A percentile compares a stretch with the other conserved stretches of the same genome.
These are phyloP conservation scores for Globisporangium nunn DNA, from an alignment of 352 stramenopile genomes.

Conservation along the genomic window DNA sequence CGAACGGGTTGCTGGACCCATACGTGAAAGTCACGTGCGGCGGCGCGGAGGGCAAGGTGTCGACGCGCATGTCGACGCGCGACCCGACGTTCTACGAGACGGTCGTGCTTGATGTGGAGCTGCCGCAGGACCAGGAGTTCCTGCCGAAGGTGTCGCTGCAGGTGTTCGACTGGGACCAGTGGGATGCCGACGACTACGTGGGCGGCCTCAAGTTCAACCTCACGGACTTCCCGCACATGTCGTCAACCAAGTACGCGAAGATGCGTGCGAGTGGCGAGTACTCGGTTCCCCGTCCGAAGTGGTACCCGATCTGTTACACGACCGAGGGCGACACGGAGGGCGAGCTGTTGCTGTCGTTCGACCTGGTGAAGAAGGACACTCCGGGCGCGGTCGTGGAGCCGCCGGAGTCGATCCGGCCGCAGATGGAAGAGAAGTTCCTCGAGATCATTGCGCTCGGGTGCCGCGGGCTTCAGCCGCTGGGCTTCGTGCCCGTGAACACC, in stretches of 20 bases:
- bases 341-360: constrained; percentile 72
- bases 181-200: constrained; percentile 67
- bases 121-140: constrained; percentile 58
- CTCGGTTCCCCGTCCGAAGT: constrained; percentile 48
- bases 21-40: constrained; percentile 85
- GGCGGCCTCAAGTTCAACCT: constrained; percentile 52
- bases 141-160: constrained; percentile 68
- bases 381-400: constrained; percentile 49
- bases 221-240: constrained; percentile 49
- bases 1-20: constrained; percentile 68
- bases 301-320: constrained; percentile 62
- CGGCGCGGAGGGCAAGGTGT: constrained; percentile 57
- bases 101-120: constrained; percentile 59
- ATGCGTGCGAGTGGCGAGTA: constrained; percentile 42
- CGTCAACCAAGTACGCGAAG: constrained; percentile 49
- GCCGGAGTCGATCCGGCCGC: constrained; percentile 50
- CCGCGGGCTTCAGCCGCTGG: constrained; percentile 64
- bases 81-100: constrained; percentile 86
- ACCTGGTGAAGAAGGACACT: constrained; percentile 63
- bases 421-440: constrained; percentile 56
- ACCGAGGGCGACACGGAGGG: constrained; percentile 60
- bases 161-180: constrained; percentile 74
- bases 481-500: constrained; percentile 80
- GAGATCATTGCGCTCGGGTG: constrained; percentile 81
- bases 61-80: constrained; percentile 50